Base-by-base conservation (phyloP, 306 rosid species). In the Inga laurina region DNA sequence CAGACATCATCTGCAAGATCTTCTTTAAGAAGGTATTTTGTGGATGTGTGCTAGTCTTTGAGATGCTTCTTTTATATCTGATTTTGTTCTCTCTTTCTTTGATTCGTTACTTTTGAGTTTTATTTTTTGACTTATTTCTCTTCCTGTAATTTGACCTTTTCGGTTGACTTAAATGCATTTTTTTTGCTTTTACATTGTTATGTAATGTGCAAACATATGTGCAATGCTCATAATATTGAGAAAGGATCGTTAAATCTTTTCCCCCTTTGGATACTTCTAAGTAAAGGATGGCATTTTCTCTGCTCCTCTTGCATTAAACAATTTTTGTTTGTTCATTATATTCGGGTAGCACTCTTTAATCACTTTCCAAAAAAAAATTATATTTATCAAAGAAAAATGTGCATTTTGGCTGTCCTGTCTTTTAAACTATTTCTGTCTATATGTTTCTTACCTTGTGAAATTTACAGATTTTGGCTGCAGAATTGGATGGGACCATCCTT, bases 401-500 rank as follows among this genome's bases (percentile, higher is more conserved):
- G 13, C 44, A 35, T 44, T 82, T 61, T 66, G 69, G 44, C 78
- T 79, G 66, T 57, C 81, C 68, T 49, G 35, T 61, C 45, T 39
- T 81, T 35, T 78, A 45, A 64, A 78, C 34, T 12, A 7, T 70
- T 66, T 35, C 57, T 48, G 65, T 71, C 30, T 22, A 3, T 76
- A 52, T 86, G 82, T 70, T 82, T 76, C 78, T 80, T 78, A 79
- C 82, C 70, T 75, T 85, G 64, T 77, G 83, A 79, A 72, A 75
- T 80, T 75, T 85, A 74, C 97, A 96, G 99, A 84, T 92, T 96
- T 91, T 96, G 99, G 99, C 93, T 96, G 74, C 99, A 96, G 85
- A 96, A 96, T 85, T 96, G 99, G 99, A 88, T 92, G 89, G 98
- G 99, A 77, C 97, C 98, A 41, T 94, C 98, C 61, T 84, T 96